A percentile compares a stretch with the other conserved stretches of the same genome.
Conservation (phyloP, 352 stramenopile genomes). For the Phytophthora nicotianae region DNA sequence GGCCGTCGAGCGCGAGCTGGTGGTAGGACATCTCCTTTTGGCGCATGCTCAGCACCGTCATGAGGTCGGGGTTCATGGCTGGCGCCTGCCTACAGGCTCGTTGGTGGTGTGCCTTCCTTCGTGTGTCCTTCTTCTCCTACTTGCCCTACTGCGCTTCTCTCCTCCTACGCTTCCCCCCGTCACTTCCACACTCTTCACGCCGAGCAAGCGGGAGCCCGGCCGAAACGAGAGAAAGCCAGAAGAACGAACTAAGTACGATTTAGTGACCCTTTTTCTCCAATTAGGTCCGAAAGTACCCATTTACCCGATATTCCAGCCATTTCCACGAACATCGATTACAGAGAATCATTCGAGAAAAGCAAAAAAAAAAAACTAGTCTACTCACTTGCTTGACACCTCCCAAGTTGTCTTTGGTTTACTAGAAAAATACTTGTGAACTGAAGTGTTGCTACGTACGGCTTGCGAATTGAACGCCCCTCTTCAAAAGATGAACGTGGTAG, state of each 20-base stretch:
- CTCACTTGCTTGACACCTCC: no score
- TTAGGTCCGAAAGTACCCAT: neutral
- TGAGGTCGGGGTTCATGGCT: constrained; percentile 59
- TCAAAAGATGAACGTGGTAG: no score
- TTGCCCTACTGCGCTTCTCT: constrained; percentile 12
- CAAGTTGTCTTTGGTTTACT: no score
- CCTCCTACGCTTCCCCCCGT: constrained; percentile 37
- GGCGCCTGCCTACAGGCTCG: constrained; percentile 15
- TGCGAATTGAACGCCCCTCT: no score
- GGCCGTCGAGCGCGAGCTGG: constrained; percentile 48
- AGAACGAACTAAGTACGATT: constrained; percentile 28
- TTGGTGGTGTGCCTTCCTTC: constrained; percentile 10
- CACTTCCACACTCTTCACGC: constrained; percentile 46
- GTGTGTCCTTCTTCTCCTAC: constrained; percentile 5
- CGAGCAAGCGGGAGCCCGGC: constrained; percentile 1
- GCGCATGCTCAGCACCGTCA: constrained; percentile 83
- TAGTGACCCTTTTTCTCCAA: neutral
- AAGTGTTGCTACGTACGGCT: no score
- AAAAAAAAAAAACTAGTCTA: no score
- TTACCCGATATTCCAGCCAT: no score
- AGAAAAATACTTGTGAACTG: no score
- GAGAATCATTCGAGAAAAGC: no score
- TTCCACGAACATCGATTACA: no score
- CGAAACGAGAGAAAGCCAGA: constrained; percentile 29
- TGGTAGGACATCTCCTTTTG: constrained; percentile 86